phyloP scores from a whole-genome alignment of 164 flowering plant species.

The Hamamelis virginiana region DNA sequence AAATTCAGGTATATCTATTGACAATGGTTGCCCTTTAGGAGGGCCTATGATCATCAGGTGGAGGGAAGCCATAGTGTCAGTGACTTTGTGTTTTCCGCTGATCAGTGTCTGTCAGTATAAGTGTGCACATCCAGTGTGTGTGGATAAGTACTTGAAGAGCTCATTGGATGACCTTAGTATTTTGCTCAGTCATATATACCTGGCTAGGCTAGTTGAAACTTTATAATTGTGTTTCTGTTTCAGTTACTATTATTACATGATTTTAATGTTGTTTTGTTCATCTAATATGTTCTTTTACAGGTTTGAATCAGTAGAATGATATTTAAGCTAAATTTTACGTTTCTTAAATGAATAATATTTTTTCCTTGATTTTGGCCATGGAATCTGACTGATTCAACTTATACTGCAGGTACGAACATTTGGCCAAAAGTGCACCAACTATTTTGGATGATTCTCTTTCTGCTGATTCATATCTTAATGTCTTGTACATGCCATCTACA shows the following conservation, averaged over 20 bases:
- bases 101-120: no score
- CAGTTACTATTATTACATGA: background rate
- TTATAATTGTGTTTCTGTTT: background rate
- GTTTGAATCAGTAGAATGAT: background rate
- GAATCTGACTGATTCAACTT: slow-evolving; percentile 10
- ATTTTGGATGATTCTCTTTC: slow-evolving; percentile 98
- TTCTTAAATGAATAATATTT: background rate
- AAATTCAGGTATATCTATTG: no score
- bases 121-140: no score
- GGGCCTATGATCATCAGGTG: no score
- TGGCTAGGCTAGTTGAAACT: background rate
- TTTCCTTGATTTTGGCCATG: background rate
- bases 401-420: slow-evolving; percentile 84
- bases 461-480: slow-evolving; percentile 97
- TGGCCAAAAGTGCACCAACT: slow-evolving; percentile 97
- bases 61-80: no score
- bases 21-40: background rate
- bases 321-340: background rate
- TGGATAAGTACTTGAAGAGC: background rate
- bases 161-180: background rate
- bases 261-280: background rate
- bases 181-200: background rate
- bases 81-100: no score
- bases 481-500: slow-evolving; percentile 92
- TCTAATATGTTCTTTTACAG: background rate